phyloP scores from a whole-genome alignment of 2,329 filamentous ascomycete genomes.

The Phaeosphaeria sp. region DNA sequence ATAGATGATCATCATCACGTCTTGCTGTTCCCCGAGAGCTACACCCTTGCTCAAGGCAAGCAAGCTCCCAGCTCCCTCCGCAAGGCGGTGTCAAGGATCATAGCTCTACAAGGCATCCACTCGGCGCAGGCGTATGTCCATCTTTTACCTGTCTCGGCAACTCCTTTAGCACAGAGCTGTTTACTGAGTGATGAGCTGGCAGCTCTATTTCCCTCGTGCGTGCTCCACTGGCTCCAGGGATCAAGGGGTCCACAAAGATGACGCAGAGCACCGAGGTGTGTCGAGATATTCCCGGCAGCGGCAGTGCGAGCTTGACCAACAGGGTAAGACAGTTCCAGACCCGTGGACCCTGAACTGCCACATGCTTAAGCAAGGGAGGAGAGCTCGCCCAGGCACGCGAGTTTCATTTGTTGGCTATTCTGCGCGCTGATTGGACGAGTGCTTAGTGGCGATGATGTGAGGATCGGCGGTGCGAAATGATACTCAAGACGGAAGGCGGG shows the following conservation, averaged over 20 bases:
- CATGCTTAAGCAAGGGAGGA: slow-evolving; percentile 3
- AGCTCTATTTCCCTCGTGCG: not conserved
- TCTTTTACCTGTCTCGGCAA: not conserved
- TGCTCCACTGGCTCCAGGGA: slow-evolving; percentile 6
- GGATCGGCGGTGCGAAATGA: slow-evolving; percentile 21
- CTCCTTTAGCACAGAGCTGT: not conserved
- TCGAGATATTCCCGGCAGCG: not conserved
- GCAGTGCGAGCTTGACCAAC: not conserved
- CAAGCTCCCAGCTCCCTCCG: slow-evolving; percentile 19
- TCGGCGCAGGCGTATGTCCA: slow-evolving; percentile 17
- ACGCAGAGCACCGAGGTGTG: not conserved
- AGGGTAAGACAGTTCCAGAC: not conserved
- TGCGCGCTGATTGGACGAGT: slow-evolving; percentile 2
- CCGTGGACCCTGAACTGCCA: not conserved
- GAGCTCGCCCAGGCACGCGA: slow-evolving; percentile 37
- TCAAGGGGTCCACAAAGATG: not conserved
- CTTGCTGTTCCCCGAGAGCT: not conserved
- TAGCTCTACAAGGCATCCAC: slow-evolving; percentile 15
- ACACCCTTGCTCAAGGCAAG: slow-evolving; percentile 2
- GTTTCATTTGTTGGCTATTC: slow-evolving; percentile 13
- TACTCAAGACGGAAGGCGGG: slow-evolving; percentile 23
- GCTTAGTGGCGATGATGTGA: slow-evolving; percentile 25
- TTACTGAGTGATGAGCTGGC: slow-evolving; percentile 3
- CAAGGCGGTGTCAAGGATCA: slow-evolving; percentile 26
- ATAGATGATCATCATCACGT: not conserved